A percentile compares a stretch with the other conserved stretches of the same genome.
Conservation (phyloP, 495 filamentous ascomycete species). For the Penicillium alfredii region DNA sequence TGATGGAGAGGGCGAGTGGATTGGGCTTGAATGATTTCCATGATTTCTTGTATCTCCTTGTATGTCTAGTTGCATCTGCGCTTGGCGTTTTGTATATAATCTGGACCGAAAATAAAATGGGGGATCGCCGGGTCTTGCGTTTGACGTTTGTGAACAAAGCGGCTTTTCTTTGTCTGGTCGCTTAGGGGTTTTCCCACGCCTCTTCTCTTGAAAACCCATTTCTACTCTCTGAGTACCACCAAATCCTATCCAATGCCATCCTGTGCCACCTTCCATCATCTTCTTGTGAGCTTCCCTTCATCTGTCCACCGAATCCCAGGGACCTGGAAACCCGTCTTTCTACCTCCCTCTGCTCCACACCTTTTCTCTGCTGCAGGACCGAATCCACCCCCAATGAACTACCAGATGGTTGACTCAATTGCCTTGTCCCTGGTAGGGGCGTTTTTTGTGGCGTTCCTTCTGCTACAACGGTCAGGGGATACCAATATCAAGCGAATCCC, state of each 20-base stretch:
- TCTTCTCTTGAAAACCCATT: neutral
- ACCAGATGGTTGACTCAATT: slow-evolving; percentile 3
- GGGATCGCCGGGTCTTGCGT: too few relatives aligned
- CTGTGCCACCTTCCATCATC: slow-evolving; percentile 13
- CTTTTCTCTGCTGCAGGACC: neutral
- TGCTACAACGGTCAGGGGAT: slow-evolving; percentile 5
- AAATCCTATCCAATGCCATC: slow-evolving; percentile 15
- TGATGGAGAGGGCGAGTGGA: slow-evolving; percentile 36
- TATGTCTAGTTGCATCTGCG: slow-evolving; percentile 39
- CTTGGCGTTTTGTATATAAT: slow-evolving; percentile 38
- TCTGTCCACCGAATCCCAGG: neutral
- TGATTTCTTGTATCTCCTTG: slow-evolving; percentile 16
- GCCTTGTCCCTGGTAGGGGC: slow-evolving; percentile 12
- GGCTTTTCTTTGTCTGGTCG: too few relatives aligned
- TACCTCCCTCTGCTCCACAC: neutral
- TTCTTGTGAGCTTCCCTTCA: slow-evolving; percentile 7
- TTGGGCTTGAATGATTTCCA: slow-evolving; percentile 34
- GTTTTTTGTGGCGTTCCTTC: slow-evolving; percentile 4
- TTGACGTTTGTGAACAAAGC: too few relatives aligned
- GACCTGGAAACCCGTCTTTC: too few relatives aligned
- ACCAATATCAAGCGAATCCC: slow-evolving; percentile 17
- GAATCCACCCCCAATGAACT: neutral
- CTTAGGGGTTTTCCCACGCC: too few relatives aligned
- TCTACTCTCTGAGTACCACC: neutral
- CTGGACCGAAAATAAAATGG: slow-evolving; percentile 8